Evolutionary conservation across 225 moss, liverwort and hornwort species (phyloP), one percentile per base, ranked within the genome.

Genomic region (Asterella californica): DNA sequence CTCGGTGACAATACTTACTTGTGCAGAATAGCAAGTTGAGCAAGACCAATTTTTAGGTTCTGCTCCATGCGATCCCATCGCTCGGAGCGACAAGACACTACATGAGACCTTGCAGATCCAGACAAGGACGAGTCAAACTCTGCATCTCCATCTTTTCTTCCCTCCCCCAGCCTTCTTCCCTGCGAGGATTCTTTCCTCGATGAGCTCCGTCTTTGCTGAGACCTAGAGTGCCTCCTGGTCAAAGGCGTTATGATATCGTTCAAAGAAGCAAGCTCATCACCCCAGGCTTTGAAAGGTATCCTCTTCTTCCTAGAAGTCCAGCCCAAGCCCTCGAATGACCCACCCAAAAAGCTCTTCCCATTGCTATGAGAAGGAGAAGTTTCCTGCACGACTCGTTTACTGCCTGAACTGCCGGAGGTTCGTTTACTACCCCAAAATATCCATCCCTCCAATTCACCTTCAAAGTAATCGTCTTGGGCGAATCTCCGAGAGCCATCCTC

Each of bases 371-470:
- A 52, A 21, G 79, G 33, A 21, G 70, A 37, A 49, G 49, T 73
- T 27, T 85, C 79, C 72, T 80, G 82, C 7, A 19, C 75, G 34
- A 77, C 77, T 15, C 46, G 69, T 15, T 76, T 77, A 19, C 59
- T 52, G 9, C 50, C 60, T 61, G 62, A 59, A 57, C 61, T 78
- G 25, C 78, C 78, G 18, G 59, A 50, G 22, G 48, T 62, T 72
- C 78, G 42, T 45, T 78, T 83, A 55, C 82, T 82, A 24, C 82
- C 82, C 87, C 84, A 84, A 66, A 84, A 87, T 53, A 87, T 84
- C 84, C 84, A 87, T 29, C 84, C 87, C 55, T 87, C 87, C 72
- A 87, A 68, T 64, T 84, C 87, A 29, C 81, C 84, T 59, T 87
- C 84, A 10, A 84, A 77, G 53, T 84, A 82, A 36, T 87, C 80